phyloP scores from a whole-genome alignment of 2,329 filamentous ascomycete genomes.

The Colletotrichum lini region DNA sequence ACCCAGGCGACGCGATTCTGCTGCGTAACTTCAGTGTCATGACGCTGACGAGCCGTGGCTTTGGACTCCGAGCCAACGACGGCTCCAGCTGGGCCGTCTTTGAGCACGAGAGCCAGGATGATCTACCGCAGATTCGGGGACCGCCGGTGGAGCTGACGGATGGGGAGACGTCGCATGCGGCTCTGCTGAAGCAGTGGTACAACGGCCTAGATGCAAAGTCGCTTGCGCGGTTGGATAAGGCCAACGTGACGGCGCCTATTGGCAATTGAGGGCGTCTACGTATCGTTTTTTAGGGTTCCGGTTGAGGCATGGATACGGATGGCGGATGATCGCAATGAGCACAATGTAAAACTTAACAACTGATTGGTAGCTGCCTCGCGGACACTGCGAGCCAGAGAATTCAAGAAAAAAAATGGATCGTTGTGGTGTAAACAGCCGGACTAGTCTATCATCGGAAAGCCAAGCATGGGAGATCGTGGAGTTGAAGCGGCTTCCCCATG shows the following conservation, averaged over 20 bases:
- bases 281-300: not conserved
- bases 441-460: conserved; percentile 35
- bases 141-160: conserved; percentile 71
- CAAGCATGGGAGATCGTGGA: conserved; percentile 40
- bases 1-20: conserved; percentile 70
- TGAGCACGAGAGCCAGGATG: conserved; percentile 57
- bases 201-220: conserved; percentile 62
- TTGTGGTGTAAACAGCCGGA: not conserved
- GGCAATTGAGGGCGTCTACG: conserved; percentile 27
- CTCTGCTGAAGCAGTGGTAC: conserved; percentile 65
- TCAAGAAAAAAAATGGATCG: conserved; percentile 22
- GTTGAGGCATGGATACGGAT: not conserved
- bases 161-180: conserved; percentile 65
- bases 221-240: conserved; percentile 63
- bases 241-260: conserved; percentile 56
- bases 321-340: conserved; percentile 9
- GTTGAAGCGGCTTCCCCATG: conserved; percentile 33
- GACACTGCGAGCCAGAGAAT: not conserved
- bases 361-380: not conserved
- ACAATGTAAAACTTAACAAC: not conserved
- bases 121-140: conserved; percentile 69
- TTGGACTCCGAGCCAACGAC: conserved; percentile 68
- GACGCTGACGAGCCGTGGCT: conserved; percentile 68
- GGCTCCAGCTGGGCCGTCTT: conserved; percentile 75
- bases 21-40: conserved; percentile 70